Percentiles rank a stretch among this genome's conserved stretches.
Evolutionary conservation across 2,329 filamentous ascomycete genomes (phyloP).

Genomic region (Pestalotiopsis sp.): DNA sequence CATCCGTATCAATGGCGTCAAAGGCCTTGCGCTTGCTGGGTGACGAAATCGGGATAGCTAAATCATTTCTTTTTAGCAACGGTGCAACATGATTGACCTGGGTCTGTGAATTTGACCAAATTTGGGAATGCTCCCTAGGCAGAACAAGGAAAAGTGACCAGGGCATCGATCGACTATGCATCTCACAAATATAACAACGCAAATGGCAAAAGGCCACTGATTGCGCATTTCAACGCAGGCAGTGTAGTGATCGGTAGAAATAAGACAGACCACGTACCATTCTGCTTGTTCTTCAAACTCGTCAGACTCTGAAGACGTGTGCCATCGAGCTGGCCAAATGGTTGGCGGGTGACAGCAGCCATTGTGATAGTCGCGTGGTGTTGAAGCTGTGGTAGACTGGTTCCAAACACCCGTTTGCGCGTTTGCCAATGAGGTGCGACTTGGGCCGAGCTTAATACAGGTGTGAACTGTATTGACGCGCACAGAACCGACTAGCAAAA

Average conservation of each 20-base stretch:
- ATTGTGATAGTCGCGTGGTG: constrained; percentile 38
- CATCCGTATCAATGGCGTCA: constrained; percentile 50
- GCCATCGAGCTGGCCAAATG: constrained; percentile 73
- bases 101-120: neutral
- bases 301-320: constrained; percentile 71
- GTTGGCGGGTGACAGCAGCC: constrained; percentile 65
- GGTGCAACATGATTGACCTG: neutral
- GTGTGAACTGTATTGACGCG: neutral
- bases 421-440: neutral
- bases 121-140: neutral
- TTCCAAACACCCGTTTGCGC: constrained; percentile 3
- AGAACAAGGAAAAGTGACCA: neutral
- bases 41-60: constrained; percentile 43
- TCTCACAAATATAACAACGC: neutral
- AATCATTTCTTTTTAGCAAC: constrained; percentile 26
- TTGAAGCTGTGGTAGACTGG: constrained; percentile 14
- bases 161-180: neutral
- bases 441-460: constrained; percentile 7
- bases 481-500: neutral
- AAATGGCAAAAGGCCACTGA: neutral
- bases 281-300: constrained; percentile 78
- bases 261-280: constrained; percentile 53
- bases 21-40: constrained; percentile 60
- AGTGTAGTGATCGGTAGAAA: neutral
- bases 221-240: neutral